Conservation (phyloP, 306 rosid genomes). For the Acacia crassicarpa region DNA sequence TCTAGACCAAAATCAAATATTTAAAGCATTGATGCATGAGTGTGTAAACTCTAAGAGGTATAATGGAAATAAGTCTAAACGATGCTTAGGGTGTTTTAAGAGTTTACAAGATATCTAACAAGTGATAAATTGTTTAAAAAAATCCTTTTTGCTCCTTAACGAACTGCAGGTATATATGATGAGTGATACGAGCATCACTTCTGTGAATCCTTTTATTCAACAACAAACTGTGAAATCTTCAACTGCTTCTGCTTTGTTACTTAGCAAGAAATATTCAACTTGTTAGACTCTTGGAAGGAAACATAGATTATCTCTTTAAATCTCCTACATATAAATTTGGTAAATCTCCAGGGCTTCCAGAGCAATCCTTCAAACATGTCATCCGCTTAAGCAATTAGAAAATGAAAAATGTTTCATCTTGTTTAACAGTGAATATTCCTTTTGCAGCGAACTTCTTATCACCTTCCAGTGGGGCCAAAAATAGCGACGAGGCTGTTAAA, state of each 20-base stretch:
- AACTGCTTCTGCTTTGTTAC: background rate
- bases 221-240: background rate
- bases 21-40: background rate
- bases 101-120: background rate
- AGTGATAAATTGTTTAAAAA: background rate
- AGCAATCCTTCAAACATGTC: background rate
- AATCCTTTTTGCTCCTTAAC: background rate
- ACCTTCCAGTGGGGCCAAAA: background rate
- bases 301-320: background rate
- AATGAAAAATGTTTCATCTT: background rate
- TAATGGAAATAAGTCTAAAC: background rate
- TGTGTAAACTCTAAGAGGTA: background rate
- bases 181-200: background rate
- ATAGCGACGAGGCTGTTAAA: background rate
- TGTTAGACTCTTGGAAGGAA: background rate
- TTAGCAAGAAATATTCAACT: slow-evolving; percentile 19
- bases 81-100: background rate
- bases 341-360: background rate
- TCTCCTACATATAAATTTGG: background rate
- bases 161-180: background rate
- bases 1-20: background rate
- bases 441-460: slow-evolving; percentile 2
- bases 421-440: background rate
- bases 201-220: background rate
- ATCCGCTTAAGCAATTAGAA: background rate